Evolutionary conservation across 148 eudicot species (phyloP).

Genomic region (Camellia japonica): DNA sequence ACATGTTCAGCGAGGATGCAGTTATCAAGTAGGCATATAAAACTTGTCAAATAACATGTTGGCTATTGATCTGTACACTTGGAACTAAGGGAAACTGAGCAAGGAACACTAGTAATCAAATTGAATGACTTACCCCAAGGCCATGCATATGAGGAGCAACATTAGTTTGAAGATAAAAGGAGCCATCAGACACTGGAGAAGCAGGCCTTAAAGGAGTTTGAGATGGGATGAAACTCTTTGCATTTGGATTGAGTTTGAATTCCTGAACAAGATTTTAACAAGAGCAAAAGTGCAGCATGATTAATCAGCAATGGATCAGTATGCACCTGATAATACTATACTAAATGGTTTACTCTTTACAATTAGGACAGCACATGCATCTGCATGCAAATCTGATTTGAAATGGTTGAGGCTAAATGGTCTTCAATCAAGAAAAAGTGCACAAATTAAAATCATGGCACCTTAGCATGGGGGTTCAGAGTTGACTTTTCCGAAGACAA

Average conservation of each 20-base stretch:
- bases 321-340: neutral
- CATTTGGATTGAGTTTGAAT: constrained; percentile 86
- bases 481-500: constrained; percentile 82
- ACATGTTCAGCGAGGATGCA: neutral
- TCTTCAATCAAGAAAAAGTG: constrained; percentile 1
- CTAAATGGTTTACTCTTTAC: too few species aligned
- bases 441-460: constrained; percentile 18
- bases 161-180: constrained; percentile 70
- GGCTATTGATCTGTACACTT: neutral
- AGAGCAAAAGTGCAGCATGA: neutral
- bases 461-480: constrained; percentile 96
- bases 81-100: neutral
- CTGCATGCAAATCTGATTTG: neutral
- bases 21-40: neutral
- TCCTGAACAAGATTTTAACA: constrained; percentile 55
- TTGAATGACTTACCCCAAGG: constrained; percentile 69
- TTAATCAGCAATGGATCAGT: neutral
- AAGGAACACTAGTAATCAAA: neutral
- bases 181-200: constrained; percentile 77
- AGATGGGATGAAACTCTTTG: constrained; percentile 76
- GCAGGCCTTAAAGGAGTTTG: constrained; percentile 70
- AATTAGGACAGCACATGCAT: neutral
- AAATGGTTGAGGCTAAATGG: neutral
- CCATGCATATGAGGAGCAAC: constrained; percentile 75
- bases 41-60: constrained; percentile 1